Percentiles rank a stretch among this genome's conserved stretches.
Evolutionary conservation across 129 eudicot genomes (phyloP).

Genomic region (Kitagawia praeruptora): DNA sequence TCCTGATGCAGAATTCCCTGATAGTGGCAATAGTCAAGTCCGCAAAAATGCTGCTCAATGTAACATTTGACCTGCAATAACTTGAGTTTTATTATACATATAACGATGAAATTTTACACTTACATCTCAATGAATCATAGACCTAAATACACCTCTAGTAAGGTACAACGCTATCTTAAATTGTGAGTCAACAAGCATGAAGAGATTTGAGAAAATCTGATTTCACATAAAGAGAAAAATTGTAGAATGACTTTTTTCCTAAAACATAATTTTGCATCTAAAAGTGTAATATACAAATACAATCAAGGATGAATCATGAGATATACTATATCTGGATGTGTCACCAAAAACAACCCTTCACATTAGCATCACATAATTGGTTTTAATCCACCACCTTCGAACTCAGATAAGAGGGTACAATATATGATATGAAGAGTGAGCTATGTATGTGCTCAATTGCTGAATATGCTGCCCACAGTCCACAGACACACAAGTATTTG

Average conservation of each 20-base stretch:
- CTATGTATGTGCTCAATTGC: background rate
- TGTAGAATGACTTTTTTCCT: too few relatives aligned
- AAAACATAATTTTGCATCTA: background rate
- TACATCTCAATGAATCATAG: background rate
- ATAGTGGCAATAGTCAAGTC: conserved; percentile 87
- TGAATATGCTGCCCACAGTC: background rate
- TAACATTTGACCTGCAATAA: conserved; percentile 72
- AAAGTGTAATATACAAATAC: background rate
- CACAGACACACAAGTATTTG: background rate
- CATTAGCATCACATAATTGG: background rate
- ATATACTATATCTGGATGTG: background rate
- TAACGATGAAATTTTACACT: background rate
- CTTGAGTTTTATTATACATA: background rate
- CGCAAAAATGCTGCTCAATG: conserved; percentile 65
- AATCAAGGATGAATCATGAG: background rate
- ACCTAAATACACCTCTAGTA: background rate
- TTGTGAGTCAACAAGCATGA: background rate
- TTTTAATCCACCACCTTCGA: background rate
- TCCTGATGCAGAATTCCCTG: conserved; percentile 81
- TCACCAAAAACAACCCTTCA: background rate
- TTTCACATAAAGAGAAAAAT: too few relatives aligned
- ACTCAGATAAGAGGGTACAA: background rate
- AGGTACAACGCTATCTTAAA: background rate
- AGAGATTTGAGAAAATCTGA: background rate
- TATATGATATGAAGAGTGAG: background rate